Conservation (phyloP, 257 asterid genomes). For the Penstemon barbatus region DNA sequence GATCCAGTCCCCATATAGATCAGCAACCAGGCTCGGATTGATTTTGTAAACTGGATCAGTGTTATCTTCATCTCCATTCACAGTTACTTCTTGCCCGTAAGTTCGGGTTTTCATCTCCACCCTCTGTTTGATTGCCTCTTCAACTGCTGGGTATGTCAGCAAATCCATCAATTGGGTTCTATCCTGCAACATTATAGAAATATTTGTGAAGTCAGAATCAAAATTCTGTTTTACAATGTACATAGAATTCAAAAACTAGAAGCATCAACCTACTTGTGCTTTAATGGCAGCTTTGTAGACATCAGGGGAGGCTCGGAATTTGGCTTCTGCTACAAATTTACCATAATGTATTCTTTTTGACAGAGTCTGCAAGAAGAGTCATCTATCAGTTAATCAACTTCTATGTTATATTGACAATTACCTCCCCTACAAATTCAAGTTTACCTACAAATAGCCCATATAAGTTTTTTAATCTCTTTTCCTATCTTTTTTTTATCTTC, state of each 20-base stretch:
- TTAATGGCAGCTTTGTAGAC: slow-evolving; percentile 60
- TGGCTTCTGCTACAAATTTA: slow-evolving; percentile 96
- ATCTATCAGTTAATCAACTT: neutral
- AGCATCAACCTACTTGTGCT: slow-evolving; percentile 53
- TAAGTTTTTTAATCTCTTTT: no score
- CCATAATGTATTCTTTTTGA: slow-evolving; percentile 97
- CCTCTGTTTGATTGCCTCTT: slow-evolving; percentile 59
- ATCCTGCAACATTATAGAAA: slow-evolving; percentile 49
- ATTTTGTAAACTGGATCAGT: slow-evolving; percentile 61
- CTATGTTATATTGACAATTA: no score
- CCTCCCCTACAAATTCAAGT: no score
- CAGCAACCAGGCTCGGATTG: slow-evolving; percentile 70
- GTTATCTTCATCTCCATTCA: slow-evolving; percentile 31
- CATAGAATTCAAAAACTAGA: neutral
- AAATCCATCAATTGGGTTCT: slow-evolving; percentile 52
- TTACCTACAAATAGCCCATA: no score
- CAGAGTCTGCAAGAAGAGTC: slow-evolving; percentile 46
- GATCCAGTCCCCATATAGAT: slow-evolving; percentile 77
- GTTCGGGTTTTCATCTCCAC: slow-evolving; percentile 81
- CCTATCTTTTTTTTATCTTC: no score
- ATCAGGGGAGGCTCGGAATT: slow-evolving; percentile 72
- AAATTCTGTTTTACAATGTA: neutral
- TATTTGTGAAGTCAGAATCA: neutral
- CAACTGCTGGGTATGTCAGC: slow-evolving; percentile 76
- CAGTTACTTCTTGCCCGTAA: slow-evolving; percentile 68